Evolutionary conservation across 1,139 yeast species (phyloP), one percentile per base, ranked within the genome.

Genomic region (Diutina siamensis): DNA sequence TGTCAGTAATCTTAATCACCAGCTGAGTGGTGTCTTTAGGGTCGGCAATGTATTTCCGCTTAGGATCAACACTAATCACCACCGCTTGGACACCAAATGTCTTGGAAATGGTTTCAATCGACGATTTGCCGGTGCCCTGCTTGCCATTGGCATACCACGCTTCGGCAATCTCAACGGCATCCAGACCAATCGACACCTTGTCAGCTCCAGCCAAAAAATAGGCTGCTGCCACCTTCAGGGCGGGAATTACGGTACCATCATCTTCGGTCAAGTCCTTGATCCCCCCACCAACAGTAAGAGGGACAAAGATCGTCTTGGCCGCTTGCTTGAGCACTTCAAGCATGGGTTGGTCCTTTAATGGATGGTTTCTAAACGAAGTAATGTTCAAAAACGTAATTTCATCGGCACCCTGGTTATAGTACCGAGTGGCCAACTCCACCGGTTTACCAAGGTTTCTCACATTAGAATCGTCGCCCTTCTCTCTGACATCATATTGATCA

Each of bases 151-250:
- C 74, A 61, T 83, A 85, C 61, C 71, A 92, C 40, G 74, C 70
- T 58, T 88, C 95, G 4, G 97, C 97, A 36, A 95, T 94, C 44
- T 65, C 62, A 0, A 92, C 98, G 0, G 98, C 95, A 66, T 92
- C 98, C n/a, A 95, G 80, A 12, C 98, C 98, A 58, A 92, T 92
- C 46, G 96, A 85, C 4, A 92, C 95, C 60, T 92, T 92, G 63
- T 92, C 98, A 12, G 98, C 98, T 48, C 98, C 98, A 0, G 97
- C 85, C 49, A 88, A 74, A 71, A 92, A 92, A 60, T 92, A 92
- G 53, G 87, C 68, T 44, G 86, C 78, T 0, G 98, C 98, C 15
- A 92, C 95, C 48, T 88, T 82, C 33, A 83, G 75, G 0, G 98
- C 97, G 9, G 95, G 81, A 15, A 86, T 79, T 4, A 64, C 54